A percentile compares a stretch with the other conserved stretches of the same genome.
These are phyloP conservation scores for Pichia nakasei DNA, from an alignment of 805 yeast genomes.

Conservation along the genomic window DNA sequence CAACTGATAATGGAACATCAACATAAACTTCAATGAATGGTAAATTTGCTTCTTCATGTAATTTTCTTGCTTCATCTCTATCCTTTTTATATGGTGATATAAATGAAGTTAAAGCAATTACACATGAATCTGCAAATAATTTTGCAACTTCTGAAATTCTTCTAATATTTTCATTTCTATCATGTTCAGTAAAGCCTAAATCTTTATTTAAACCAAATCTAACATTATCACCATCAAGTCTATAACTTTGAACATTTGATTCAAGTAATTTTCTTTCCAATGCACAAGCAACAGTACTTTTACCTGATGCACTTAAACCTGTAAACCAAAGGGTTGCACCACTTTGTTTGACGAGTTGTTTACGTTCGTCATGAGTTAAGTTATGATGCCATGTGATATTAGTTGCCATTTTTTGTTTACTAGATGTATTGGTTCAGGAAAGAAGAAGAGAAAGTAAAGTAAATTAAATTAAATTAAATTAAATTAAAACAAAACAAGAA, in stretches of 20 bases:
- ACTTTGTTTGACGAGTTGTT: constrained; percentile 58
- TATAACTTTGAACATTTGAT: constrained; percentile 64
- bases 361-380: constrained; percentile 75
- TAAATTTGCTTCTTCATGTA: constrained; percentile 65
- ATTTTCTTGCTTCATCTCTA: constrained; percentile 75
- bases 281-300: constrained; percentile 89
- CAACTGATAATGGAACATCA: constrained; percentile 89
- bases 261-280: constrained; percentile 74
- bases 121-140: constrained; percentile 87
- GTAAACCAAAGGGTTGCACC: constrained; percentile 95
- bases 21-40: constrained; percentile 88
- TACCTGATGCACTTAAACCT: constrained; percentile 92
- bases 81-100: constrained; percentile 86
- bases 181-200: constrained; percentile 84
- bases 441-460: not conserved
- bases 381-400: constrained; percentile 96
- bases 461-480: not conserved
- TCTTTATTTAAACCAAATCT: constrained; percentile 94
- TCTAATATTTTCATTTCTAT: constrained; percentile 90
- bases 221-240: constrained; percentile 91
- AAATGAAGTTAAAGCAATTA: constrained; percentile 82
- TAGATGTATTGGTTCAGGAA: too few relatives aligned
- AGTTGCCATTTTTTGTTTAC: constrained; percentile 58
- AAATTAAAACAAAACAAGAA: too few relatives aligned
- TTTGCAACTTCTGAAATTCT: constrained; percentile 93